Evolutionary conservation across 2,329 filamentous ascomycete genomes (phyloP), one percentile per base, ranked within the genome.

Genomic region (Fusarium brachygibbosum): DNA sequence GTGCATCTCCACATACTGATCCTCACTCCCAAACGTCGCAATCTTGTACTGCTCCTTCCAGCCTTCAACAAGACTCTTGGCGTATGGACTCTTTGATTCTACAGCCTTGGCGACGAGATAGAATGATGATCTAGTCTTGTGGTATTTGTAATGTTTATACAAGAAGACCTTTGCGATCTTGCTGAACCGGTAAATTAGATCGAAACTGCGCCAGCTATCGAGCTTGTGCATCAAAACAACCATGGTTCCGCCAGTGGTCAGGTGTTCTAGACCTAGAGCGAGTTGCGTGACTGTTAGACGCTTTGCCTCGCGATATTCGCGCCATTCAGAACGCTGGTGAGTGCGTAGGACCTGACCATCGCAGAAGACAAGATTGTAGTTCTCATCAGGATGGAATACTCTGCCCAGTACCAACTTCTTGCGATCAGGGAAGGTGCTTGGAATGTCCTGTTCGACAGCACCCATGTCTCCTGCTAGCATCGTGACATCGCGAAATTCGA

Each of bases 31-130:
- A 16, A 86, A 80, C 0, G 82, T 86, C 5, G 80, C 76, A 1
- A 62, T 37, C 32, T 63, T 76, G 81, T 81, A 87, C 9, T 38
- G 38, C 56, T 19, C 54, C 66, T 82, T 83, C 82, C 82, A 87
- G 6, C 17, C 45, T 5, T 67, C 41, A 3, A 87, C 64, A 0
- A 82, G 80, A 11, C 58, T 32, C 0, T 71, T 4, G 0, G 82
- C 84, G 31, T 77, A 74, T 0, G 68, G 42, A 19, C 66, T 61
- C 5, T 74, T 40, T 7, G 76, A 75, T 41, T 79, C 75, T 0
- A 88, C 75, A 5, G 81, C 68, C 2, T 73, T 80, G 3, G 85
- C 85, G 12, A 88, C 63, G 70, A 87, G 76, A 69, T 88, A 88
- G 65, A 87, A 88, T 0, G 84, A 87, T 0, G 82, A 84, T 6